These are phyloP conservation scores for Dissophora ornata DNA, from an alignment of 192 early-diverging fungal genomes.

Conservation along the genomic window DNA sequence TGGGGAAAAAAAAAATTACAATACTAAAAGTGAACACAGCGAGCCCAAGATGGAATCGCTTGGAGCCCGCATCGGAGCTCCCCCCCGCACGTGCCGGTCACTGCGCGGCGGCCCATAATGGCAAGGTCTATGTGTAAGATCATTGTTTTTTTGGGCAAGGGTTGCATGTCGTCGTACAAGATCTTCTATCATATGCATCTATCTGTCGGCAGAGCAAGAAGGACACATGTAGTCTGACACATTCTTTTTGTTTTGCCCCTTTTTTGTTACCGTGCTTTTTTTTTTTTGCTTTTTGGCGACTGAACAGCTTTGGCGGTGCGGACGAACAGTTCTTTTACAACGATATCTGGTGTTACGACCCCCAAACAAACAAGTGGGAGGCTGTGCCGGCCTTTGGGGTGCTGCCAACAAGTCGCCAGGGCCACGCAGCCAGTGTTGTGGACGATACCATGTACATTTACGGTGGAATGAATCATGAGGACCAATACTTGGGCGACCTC, in stretches of 20 bases:
- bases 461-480: constrained; percentile 60
- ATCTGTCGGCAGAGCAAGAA: too few relatives aligned
- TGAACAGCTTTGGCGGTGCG: constrained; percentile 68
- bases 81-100: constrained; percentile 55
- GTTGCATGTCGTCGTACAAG: too few relatives aligned
- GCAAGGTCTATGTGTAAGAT: constrained; percentile 52
- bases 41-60: constrained; percentile 42
- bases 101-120: constrained; percentile 47
- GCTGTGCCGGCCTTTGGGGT: constrained; percentile 59
- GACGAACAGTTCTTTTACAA: constrained; percentile 64
- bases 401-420: constrained; percentile 60
- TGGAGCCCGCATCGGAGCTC: constrained; percentile 51
- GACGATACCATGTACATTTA: constrained; percentile 68
- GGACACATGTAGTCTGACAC: too few relatives aligned
- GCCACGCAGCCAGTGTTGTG: constrained; percentile 52
- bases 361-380: constrained; percentile 56
- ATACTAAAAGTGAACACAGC: constrained; percentile 51
- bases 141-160: too few relatives aligned
- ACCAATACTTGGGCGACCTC: constrained; percentile 60
- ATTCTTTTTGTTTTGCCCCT: too few relatives aligned
- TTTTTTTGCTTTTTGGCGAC: too few relatives aligned
- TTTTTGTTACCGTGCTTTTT: too few relatives aligned
- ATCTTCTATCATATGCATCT: too few relatives aligned
- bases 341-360: constrained; percentile 69
- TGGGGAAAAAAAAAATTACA: too few relatives aligned